Evolutionary conservation across 1,139 yeast genomes (phyloP).

Genomic region (Kodamaea ohmeri): DNA sequence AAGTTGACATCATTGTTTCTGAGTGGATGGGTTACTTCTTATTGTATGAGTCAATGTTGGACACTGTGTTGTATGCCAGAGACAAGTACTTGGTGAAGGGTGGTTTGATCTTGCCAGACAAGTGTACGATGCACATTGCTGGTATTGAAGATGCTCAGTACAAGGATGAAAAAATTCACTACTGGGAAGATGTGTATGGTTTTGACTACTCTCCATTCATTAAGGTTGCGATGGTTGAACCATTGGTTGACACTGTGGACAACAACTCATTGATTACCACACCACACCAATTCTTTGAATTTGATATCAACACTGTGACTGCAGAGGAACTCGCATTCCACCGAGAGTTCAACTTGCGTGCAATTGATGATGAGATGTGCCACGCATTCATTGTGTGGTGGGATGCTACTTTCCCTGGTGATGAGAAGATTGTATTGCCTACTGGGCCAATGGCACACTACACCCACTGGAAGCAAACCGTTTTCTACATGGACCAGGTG

Average conservation of each 20-base stretch:
- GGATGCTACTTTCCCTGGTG: slow-evolving; percentile 83
- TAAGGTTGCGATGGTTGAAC: slow-evolving; percentile 83
- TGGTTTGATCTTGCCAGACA: slow-evolving; percentile 94
- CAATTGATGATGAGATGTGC: slow-evolving; percentile 74
- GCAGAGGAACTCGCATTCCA: slow-evolving; percentile 79
- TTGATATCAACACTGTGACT: slow-evolving; percentile 86
- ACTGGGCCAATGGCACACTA: slow-evolving; percentile 82
- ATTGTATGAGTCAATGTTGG: slow-evolving; percentile 95
- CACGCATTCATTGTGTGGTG: slow-evolving; percentile 95
- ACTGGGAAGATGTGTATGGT: slow-evolving; percentile 97
- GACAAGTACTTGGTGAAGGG: slow-evolving; percentile 84
- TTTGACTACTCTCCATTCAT: slow-evolving; percentile 81
- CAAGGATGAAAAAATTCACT: slow-evolving; percentile 87
- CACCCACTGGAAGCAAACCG: slow-evolving; percentile 98
- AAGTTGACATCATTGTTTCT: slow-evolving; percentile 92
- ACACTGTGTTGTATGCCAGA: slow-evolving; percentile 91
- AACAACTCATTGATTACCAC: slow-evolving; percentile 73
- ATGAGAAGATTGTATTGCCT: slow-evolving; percentile 60
- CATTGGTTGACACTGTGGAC: slow-evolving; percentile 91
- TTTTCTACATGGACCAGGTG: slow-evolving; percentile 84
- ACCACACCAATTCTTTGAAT: slow-evolving; percentile 66
- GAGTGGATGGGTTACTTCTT: slow-evolving; percentile 99
- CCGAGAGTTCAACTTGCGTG: slow-evolving; percentile 62
- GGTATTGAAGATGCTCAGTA: slow-evolving; percentile 94
- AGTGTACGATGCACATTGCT: slow-evolving; percentile 85